A percentile compares a stretch with the other conserved stretches of the same genome.
Conservation (phyloP, 192 early-diverging fungal species). For the Linnemannia zychae region DNA sequence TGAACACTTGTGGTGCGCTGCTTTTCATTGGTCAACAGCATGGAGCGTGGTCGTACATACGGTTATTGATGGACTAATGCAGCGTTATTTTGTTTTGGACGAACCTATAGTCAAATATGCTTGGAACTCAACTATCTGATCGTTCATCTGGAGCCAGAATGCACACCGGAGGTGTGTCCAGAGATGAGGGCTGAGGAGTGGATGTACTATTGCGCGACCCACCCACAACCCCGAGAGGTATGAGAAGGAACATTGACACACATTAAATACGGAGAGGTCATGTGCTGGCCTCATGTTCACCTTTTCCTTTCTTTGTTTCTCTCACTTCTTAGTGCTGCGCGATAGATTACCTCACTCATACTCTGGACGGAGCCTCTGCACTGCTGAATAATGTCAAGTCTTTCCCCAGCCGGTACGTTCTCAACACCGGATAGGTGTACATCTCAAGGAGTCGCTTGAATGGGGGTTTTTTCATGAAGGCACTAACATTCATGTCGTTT, state of each 20-base stretch:
- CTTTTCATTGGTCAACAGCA: neutral
- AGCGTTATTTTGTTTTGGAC: neutral
- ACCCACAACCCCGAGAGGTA: slow-evolving; percentile 81
- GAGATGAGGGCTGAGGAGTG: slow-evolving; percentile 96
- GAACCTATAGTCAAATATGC: slow-evolving; percentile 81
- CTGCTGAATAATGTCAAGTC: slow-evolving; percentile 81
- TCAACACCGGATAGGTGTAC: neutral
- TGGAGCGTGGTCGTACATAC: too few species aligned
- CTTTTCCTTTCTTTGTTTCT: neutral
- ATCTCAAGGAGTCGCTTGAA: neutral
- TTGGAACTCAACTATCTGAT: slow-evolving; percentile 87
- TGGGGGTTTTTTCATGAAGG: too few species aligned
- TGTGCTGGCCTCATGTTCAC: slow-evolving; percentile 1
- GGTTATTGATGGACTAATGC: neutral
- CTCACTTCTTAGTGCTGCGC: slow-evolving; percentile 79
- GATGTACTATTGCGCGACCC: slow-evolving; percentile 94
- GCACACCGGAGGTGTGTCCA: slow-evolving; percentile 81
- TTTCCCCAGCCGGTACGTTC: slow-evolving; percentile 80
- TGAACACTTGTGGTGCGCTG: slow-evolving; percentile 85
- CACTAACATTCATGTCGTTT: neutral
- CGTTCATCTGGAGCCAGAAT: slow-evolving; percentile 79
- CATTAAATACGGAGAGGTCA: neutral
- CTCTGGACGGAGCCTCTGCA: slow-evolving; percentile 88
- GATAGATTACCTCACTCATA: slow-evolving; percentile 94
- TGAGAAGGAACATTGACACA: neutral